Base-by-base conservation (phyloP, 306 rosid species). In the Begonia masoniana region DNA sequence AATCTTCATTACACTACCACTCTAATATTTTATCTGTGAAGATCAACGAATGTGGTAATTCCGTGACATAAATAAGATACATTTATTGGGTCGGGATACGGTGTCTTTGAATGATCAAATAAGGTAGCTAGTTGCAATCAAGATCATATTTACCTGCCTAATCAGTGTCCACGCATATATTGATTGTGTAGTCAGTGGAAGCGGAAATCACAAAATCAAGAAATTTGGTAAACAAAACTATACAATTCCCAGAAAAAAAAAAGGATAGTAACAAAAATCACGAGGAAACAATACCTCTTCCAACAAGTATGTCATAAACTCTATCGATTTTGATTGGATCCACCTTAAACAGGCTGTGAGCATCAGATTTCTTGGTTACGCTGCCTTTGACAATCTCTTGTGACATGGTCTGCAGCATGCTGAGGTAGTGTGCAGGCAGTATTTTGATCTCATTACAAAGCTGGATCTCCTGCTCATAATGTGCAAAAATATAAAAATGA, bases 321-420 rank as follows among this genome's bases (percentile, higher is more conserved):
- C 66, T 79, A 63, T 84, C 97, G 11, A 88, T 76, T 81, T 84
- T 88, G 67, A 71, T 69, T 9, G 86, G 76, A 21, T 85, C 83
- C 47, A 82, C 85, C 70, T 71, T 84, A 63, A 88, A 79, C 68
- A 82, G 46, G 36, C 60, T 31, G 65, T 79, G 57, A 21, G 88
- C 93, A 50, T 88, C 93, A 10, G 88, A 71, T 67, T 78, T 84
- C 63, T 76, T 70, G 16, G 73, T 73, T 12, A 82, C 51, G 17
- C 52, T 82, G 50, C 97, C 97, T 42, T 64, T 73, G 16, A 73
- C 60, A 60, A 84, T 76, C 56, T 74, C 88, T 13, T 21, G 47
- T 12, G 87, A 70, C 47, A 88, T 71, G 69, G 47, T 70, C 64
- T 76, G 69, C 66, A 63, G 62, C 83, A 88, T 88, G 56, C 68